Base-by-base conservation (phyloP, 208 protist genomes). In the Crithidia expoeki region DNA sequence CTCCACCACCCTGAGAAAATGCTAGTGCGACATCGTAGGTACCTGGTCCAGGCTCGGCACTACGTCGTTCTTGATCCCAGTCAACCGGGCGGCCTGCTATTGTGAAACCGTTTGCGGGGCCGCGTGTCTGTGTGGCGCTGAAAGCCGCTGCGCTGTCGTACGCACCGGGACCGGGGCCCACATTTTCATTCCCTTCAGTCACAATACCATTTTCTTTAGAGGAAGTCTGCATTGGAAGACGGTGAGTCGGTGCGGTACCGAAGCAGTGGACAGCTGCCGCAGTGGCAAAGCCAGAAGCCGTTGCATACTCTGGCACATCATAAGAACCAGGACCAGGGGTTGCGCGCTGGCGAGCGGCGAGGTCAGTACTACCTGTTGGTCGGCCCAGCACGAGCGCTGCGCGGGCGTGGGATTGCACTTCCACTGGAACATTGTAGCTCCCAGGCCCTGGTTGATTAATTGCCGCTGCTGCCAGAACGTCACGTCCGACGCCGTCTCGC, bases 301-400 rank as follows among this genome's bases (percentile, higher is more conserved):
- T 53, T 14, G 36, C 69, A 3, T 32, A 16, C n/a, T 46, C 17
- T 50, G n/a, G 46, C 47, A 30, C 2, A 57, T 78, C 59, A 58
- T 92, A 93, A 12, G 72, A 61, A 12, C 81, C 84, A 14, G 84
- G 84, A 16, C 86, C 86, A 19, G 86, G 85, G 23, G 75, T 84
- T 30, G 44, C 4, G 3, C 51, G 59, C 30, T 68, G 46, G 2
- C 46, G 44, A 5, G 58, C 46, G n/a, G 50, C 52, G 17, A 53
- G 33, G 16, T 42, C 57, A 16, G 27, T 16, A 4, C 12, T 14
- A 25, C 70, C 44, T n/a, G 21, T 11, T 33, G 59, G 47, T 16
- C 55, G 68, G 10, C 53, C 36, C 33, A 65, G 38, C 53, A 72
- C 10, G 55, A 57, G 46, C 52, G 49, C 53, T 17, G 79, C 56